Conservation (phyloP, 139 green algal genomes). For the Chlorella vulgaris region DNA sequence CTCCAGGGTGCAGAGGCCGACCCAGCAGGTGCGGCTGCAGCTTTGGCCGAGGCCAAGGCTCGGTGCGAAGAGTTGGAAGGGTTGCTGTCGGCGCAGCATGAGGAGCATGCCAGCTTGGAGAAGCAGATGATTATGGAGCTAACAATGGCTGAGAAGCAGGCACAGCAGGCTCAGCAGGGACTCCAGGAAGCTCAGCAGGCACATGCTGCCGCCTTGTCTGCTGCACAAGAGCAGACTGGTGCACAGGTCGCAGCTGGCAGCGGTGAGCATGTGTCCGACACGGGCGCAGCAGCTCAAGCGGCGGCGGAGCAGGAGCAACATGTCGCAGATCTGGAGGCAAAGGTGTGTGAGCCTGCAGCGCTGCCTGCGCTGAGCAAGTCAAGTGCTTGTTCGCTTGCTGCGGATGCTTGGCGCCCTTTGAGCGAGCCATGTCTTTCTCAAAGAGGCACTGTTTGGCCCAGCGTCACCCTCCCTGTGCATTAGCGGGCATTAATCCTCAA, state of each 20-base stretch:
- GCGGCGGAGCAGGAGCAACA: no score
- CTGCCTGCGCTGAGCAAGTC: no score
- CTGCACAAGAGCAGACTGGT: background rate
- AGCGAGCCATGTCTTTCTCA: no score
- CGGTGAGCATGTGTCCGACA: no score
- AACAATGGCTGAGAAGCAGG: conserved; percentile 18
- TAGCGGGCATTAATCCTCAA: no score
- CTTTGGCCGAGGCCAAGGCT: background rate
- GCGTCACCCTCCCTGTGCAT: no score
- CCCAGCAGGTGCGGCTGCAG: background rate
- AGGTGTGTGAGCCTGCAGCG: no score
- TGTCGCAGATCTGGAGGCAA: background rate
- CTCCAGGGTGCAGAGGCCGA: background rate
- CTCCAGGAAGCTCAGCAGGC: background rate
- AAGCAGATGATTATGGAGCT: conserved; percentile 33
- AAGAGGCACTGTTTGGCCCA: no score
- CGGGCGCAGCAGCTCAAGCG: no score
- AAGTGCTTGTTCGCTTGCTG: no score
- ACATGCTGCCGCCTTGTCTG: background rate
- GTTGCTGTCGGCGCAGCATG: background rate
- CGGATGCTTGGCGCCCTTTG: no score
- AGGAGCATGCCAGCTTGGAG: conserved; percentile 18
- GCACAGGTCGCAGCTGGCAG: background rate
- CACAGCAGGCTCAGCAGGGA: background rate
- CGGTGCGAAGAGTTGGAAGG: conserved; percentile 10